Evolutionary conservation across 2,329 filamentous ascomycete species (phyloP), one percentile per base, ranked within the genome.

Genomic region (Nemania diffusa): DNA sequence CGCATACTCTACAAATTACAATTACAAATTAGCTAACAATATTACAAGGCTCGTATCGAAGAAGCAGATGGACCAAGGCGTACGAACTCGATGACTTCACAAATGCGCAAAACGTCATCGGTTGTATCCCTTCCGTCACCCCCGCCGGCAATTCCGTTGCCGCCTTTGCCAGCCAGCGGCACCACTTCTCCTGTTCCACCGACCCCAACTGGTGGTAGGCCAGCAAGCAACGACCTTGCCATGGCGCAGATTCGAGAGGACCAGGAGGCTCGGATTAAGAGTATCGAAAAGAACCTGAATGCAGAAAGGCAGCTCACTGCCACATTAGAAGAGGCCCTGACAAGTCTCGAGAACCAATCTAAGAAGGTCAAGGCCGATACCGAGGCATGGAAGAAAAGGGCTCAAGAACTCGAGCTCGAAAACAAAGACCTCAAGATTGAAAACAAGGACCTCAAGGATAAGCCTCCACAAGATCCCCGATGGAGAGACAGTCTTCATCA

Each of bases 241-340:
- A 87, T 91, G 66, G 88, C 90, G 57, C 94, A 97, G 75, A 87
- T 97, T 71, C 89, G 95, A 67, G 95, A 98, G 76, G 96, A 99
- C 74, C 94, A 97, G 79, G 96, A 99, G 78, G 92, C 93, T 50
- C 94, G 94, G 70, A 97, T 99, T 77, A 91, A 92, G 67, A 97
- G 93, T 6, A 97, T 99, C 70, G 95, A 99, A 84, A 98, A 97
- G 84, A 94, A 98, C 77, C 87, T 99, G 26, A 91, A 92, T 71
- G 96, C 96, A 3, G 96, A 99, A 84, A 97, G 97, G 78, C 95
- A 98, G 79, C 90, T 99, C 66, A 99, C 95, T 0, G 91, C 93
- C 55, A 98, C 95, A 1, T 87, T 99, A 44, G 96, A 99, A 79
- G 95, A 98, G 81, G 96, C 96, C 6, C 88, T 99, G 32, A 95